These are phyloP conservation scores for Naegleria fowleri DNA, from an alignment of 208 protist species.

Conservation along the genomic window DNA sequence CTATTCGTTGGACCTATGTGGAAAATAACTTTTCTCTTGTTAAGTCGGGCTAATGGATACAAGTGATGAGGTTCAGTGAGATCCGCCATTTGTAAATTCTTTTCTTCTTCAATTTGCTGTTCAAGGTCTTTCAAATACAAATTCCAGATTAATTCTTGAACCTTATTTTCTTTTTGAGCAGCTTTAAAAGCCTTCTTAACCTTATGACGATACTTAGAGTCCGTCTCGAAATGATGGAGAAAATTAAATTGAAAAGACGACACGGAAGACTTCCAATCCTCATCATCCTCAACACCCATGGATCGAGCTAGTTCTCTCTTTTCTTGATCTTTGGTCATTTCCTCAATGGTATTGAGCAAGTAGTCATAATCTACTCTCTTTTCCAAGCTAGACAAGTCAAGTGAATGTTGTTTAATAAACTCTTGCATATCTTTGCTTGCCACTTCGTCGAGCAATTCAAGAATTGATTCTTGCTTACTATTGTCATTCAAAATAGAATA, in stretches of 20 bases:
- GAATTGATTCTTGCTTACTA: too few relatives aligned
- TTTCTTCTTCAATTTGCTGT: neutral
- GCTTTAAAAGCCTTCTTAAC: neutral
- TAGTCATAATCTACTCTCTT: too few relatives aligned
- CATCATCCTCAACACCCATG: neutral
- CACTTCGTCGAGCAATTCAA: too few relatives aligned
- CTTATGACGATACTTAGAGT: neutral
- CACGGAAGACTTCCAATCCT: neutral
- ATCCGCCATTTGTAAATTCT: neutral
- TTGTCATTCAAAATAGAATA: too few relatives aligned
- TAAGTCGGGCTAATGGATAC: constrained; percentile 49
- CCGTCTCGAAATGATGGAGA: neutral
- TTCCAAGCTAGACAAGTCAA: too few relatives aligned
- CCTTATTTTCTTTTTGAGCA: neutral
- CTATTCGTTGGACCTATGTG: constrained; percentile 88
- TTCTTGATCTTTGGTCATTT: neutral
- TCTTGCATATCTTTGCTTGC: too few relatives aligned
- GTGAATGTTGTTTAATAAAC: too few relatives aligned
- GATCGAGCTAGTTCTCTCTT: neutral
- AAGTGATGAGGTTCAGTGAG: neutral
- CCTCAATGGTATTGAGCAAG: neutral
- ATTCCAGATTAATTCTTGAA: neutral
- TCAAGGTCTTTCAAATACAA: neutral
- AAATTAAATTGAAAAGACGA: neutral
- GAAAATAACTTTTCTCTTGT: constrained; percentile 65